A percentile compares a stretch with the other conserved stretches of the same genome.
Conservation (phyloP, 164 flowering plant species). For the Tinospora cordifolia region DNA sequence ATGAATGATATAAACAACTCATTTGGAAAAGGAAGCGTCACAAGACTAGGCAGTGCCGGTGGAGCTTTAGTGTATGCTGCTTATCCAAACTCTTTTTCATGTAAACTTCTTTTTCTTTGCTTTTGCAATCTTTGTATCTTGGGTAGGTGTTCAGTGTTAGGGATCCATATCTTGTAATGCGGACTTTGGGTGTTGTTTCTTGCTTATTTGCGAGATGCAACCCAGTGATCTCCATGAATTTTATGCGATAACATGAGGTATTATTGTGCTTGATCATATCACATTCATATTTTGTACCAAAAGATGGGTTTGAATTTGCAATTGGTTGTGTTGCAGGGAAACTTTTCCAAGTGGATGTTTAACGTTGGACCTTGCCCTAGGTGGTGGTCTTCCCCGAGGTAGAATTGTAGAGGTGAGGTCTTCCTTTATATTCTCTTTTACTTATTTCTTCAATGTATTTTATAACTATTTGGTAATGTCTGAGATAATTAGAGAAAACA, state of each 20-base stretch:
- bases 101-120: background rate
- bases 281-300: background rate
- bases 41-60: conserved; percentile 97
- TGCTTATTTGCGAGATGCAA: background rate
- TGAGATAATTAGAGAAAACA: too few species aligned
- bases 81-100: conserved; percentile 2
- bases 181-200: background rate
- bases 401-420: conserved; percentile 88
- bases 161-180: background rate
- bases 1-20: conserved; percentile 92
- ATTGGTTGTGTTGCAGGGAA: conserved; percentile 48
- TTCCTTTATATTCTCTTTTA: conserved; percentile 1
- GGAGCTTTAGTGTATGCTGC: conserved; percentile 88
- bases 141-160: background rate
- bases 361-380: conserved; percentile 85
- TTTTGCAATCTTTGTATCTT: background rate
- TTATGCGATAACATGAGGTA: background rate
- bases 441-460: too few species aligned
- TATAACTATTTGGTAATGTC: background rate
- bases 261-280: background rate
- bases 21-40: conserved; percentile 97
- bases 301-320: conserved; percentile 4
- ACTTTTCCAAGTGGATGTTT: conserved; percentile 98
- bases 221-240: background rate
- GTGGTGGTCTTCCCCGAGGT: conserved; percentile 97